Evolutionary conservation across 495 filamentous ascomycete species (phyloP).

Genomic region (Saxophila tyrrhenica): DNA sequence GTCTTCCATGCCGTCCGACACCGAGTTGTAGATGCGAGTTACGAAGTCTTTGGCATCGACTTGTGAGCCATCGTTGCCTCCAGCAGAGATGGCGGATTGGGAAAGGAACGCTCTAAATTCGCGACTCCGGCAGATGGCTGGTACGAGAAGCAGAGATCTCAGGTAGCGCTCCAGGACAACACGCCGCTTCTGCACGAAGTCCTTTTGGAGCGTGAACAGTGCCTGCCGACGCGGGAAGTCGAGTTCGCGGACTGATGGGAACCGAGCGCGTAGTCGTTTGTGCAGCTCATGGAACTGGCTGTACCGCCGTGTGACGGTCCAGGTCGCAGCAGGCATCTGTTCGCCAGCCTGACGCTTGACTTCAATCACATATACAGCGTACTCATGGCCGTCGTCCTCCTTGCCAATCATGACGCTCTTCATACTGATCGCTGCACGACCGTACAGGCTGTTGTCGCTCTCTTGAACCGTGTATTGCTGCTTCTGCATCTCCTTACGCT

Average conservation of each 20-base stretch:
- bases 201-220: constrained; percentile 90
- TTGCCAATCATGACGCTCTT: constrained; percentile 83
- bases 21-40: constrained; percentile 86
- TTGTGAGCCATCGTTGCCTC: constrained; percentile 34
- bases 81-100: constrained; percentile 57
- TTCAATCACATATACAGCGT: constrained; percentile 85
- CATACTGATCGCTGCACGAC: constrained; percentile 77
- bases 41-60: constrained; percentile 80
- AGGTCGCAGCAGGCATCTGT: constrained; percentile 35
- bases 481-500: constrained; percentile 86
- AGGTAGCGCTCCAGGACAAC: constrained; percentile 77
- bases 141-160: constrained; percentile 67
- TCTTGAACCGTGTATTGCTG: constrained; percentile 97
- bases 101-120: constrained; percentile 91
- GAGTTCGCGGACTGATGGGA: constrained; percentile 73
- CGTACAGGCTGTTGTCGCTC: constrained; percentile 94
- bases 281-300: constrained; percentile 96
- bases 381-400: constrained; percentile 88
- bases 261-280: constrained; percentile 70
- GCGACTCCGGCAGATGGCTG: constrained; percentile 86
- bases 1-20: constrained; percentile 97
- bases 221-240: constrained; percentile 87
- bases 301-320: constrained; percentile 46
- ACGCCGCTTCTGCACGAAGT: constrained; percentile 84
- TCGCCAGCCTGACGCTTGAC: constrained; percentile 78